A percentile compares a stretch with the other conserved stretches of the same genome.
Evolutionary conservation across 139 green algal genomes (phyloP).

Genomic region (Penium margaritaceum): DNA sequence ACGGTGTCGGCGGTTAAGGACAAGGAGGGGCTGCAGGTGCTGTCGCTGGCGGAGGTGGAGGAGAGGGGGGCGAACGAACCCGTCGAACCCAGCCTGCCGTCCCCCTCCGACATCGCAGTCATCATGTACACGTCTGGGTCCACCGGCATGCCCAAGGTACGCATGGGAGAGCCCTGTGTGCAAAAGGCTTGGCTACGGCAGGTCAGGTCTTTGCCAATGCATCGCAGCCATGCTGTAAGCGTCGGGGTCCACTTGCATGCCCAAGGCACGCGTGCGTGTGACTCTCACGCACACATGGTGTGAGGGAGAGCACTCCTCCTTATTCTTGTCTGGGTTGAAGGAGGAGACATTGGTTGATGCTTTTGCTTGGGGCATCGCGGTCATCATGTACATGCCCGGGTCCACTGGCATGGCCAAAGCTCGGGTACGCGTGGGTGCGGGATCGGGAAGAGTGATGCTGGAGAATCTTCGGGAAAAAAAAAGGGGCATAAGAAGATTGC

Average conservation of each 20-base stretch:
- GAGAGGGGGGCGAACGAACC: slow-evolving; percentile 23
- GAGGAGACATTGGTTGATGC: too few species aligned
- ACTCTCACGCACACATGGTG: too few species aligned
- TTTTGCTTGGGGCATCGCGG: slow-evolving; percentile 24
- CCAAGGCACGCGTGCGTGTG: too few species aligned
- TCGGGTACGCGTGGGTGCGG: too few species aligned
- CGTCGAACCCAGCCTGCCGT: slow-evolving; percentile 24
- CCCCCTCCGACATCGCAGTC: slow-evolving; percentile 47
- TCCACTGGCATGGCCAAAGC: slow-evolving; percentile 50
- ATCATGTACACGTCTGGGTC: slow-evolving; percentile 54
- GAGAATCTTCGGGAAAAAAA: too few species aligned
- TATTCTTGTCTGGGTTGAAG: too few species aligned
- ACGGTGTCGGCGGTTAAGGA: background rate
- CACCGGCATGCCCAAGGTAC: slow-evolving; percentile 50
- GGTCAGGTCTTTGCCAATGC: too few species aligned
- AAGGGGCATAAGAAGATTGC: too few species aligned
- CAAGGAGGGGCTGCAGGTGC: background rate
- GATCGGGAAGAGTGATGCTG: too few species aligned
- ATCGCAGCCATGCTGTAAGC: too few species aligned
- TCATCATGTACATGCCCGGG: slow-evolving; percentile 54
- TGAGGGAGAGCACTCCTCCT: too few species aligned
- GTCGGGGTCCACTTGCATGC: too few species aligned
- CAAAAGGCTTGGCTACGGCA: background rate
- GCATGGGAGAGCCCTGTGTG: background rate
- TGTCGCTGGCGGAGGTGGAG: slow-evolving; percentile 29